Conservation (phyloP, 202 grass and related monocot genomes). For the Carex arenaria region DNA sequence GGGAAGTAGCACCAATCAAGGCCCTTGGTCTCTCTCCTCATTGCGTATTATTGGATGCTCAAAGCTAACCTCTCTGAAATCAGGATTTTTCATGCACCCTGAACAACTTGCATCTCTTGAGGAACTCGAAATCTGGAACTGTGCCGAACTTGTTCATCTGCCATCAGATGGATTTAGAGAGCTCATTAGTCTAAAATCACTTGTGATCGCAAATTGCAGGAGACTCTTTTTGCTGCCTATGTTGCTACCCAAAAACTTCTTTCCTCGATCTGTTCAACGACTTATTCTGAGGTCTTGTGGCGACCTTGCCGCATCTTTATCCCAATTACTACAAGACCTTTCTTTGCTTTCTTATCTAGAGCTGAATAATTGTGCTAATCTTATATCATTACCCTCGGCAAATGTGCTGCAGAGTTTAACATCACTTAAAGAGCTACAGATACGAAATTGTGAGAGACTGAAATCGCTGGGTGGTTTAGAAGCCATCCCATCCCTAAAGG, state of each 20-base stretch:
- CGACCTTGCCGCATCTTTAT: neutral
- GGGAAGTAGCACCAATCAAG: neutral
- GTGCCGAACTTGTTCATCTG: neutral
- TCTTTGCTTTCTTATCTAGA: neutral
- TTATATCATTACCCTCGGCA: constrained; percentile 12
- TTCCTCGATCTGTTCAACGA: constrained; percentile 7
- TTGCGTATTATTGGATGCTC: constrained; percentile 1
- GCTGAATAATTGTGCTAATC: constrained; percentile 1
- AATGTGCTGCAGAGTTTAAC: neutral
- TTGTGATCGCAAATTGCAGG: neutral
- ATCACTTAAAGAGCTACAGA: neutral
- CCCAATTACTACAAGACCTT: neutral
- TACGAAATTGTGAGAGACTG: neutral
- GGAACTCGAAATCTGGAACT: neutral
- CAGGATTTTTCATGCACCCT: neutral
- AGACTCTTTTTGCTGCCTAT: constrained; percentile 8
- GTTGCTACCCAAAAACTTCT: neutral
- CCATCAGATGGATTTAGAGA: constrained; percentile 16
- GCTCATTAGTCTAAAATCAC: constrained; percentile 15
- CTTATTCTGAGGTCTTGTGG: constrained; percentile 2
- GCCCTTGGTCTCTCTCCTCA: neutral
- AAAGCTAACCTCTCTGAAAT: constrained; percentile 1
- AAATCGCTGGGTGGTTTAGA: constrained; percentile 20
- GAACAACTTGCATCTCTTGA: constrained; percentile 18
- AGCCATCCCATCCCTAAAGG: neutral